Conservation (phyloP, 441 rosid species). For the Gossypium davidsonii region DNA sequence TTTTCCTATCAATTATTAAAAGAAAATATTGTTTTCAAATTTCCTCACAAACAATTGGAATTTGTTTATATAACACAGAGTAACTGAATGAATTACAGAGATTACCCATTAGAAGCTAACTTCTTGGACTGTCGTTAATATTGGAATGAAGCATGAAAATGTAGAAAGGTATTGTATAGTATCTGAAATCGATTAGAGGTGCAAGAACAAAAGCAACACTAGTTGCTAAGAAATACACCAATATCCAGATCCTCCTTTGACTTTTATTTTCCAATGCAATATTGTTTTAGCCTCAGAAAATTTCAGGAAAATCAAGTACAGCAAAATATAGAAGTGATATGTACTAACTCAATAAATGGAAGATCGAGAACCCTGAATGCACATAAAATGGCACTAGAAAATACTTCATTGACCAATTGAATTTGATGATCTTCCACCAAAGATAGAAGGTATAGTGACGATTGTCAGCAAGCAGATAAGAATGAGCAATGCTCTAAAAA, state of each 20-base stretch:
- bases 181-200: constrained; percentile 86
- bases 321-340: background rate
- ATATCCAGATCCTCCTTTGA: constrained; percentile 51
- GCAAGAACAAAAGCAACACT: constrained; percentile 73
- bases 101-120: constrained; percentile 45
- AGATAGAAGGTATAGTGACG: constrained; percentile 86
- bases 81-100: background rate
- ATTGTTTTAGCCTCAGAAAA: background rate
- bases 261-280: constrained; percentile 42
- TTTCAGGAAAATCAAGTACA: background rate
- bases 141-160: constrained; percentile 50
- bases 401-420: constrained; percentile 62
- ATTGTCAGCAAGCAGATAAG: constrained; percentile 90
- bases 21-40: too few relatives aligned
- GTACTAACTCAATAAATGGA: constrained; percentile 55
- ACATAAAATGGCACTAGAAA: constrained; percentile 60
- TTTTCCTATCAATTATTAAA: too few relatives aligned
- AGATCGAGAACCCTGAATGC: constrained; percentile 78
- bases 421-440: constrained; percentile 75
- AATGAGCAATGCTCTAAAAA: constrained; percentile 73
- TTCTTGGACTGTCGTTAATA: constrained; percentile 16
- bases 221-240: constrained; percentile 68
- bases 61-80: too few relatives aligned
- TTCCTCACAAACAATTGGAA: too few relatives aligned
- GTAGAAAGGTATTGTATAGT: constrained; percentile 73